phyloP scores from a whole-genome alignment of 306 rosid species.

The Pyrus betulifolia region DNA sequence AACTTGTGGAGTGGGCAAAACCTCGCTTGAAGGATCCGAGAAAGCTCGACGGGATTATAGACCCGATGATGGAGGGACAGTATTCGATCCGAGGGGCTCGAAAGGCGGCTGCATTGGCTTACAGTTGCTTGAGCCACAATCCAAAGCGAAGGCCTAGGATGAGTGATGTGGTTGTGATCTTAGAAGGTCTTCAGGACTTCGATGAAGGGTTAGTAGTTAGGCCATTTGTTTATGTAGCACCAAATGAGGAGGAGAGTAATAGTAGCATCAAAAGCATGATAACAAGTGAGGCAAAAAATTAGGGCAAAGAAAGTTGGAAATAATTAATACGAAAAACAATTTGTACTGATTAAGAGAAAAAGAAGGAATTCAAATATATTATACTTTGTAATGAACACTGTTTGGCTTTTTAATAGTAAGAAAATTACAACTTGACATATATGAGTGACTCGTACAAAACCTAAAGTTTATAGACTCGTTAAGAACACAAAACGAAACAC shows the following conservation, averaged over 20 bases:
- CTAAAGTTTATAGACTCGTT: background rate
- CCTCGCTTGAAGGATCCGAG: slow-evolving; percentile 53
- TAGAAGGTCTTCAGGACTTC: slow-evolving; percentile 56
- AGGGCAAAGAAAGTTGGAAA: background rate
- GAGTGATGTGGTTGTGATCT: slow-evolving; percentile 46
- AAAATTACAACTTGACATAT: background rate
- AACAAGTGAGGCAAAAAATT: background rate
- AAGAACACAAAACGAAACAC: background rate
- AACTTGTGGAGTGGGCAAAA: slow-evolving; percentile 80
- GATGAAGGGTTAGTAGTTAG: slow-evolving; percentile 32
- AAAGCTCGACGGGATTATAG: slow-evolving; percentile 36
- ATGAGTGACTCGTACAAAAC: too few species aligned
- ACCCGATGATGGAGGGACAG: slow-evolving; percentile 57
- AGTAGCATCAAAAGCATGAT: background rate
- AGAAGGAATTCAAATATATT: background rate
- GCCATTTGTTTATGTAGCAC: slow-evolving; percentile 75
- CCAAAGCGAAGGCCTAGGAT: slow-evolving; percentile 59
- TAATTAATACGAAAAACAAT: background rate
- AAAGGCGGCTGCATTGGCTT: slow-evolving; percentile 53
- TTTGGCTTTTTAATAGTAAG: too few species aligned
- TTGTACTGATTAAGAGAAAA: background rate
- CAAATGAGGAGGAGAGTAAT: slow-evolving; percentile 19
- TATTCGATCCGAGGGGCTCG: slow-evolving; percentile 49
- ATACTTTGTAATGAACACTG: too few species aligned
- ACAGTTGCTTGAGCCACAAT: slow-evolving; percentile 53